Conservation (phyloP, 2,329 filamentous ascomycete species). For the Leptographium procerum region DNA sequence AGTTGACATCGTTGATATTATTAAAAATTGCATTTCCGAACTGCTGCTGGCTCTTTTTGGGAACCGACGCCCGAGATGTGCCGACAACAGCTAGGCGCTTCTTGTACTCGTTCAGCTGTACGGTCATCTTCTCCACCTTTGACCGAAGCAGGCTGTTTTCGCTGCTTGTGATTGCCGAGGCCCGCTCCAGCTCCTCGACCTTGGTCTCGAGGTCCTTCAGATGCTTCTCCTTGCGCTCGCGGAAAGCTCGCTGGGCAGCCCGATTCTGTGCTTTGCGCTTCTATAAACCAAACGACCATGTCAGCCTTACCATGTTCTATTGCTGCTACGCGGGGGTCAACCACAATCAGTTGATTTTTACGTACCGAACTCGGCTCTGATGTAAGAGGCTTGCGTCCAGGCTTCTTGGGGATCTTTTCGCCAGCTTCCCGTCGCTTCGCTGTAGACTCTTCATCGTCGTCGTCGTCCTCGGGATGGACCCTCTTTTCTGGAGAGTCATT, state of each 20-base stretch:
- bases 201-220: conserved; percentile 74
- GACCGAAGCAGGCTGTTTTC: conserved; percentile 76
- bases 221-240: conserved; percentile 89
- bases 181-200: conserved; percentile 66
- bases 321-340: neutral
- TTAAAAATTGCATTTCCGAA: conserved; percentile 39
- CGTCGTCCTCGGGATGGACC: conserved; percentile 59
- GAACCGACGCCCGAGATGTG: conserved; percentile 11
- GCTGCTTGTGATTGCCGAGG: conserved; percentile 68
- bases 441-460: conserved; percentile 45
- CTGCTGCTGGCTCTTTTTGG: conserved; percentile 25
- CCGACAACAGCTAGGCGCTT: conserved; percentile 55
- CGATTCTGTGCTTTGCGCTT: conserved; percentile 95
- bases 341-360: conserved; percentile 16
- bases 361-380: conserved; percentile 92
- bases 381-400: conserved; percentile 87
- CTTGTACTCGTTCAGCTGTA: conserved; percentile 80
- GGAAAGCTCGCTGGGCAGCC: conserved; percentile 84
- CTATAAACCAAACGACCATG: conserved; percentile 32
- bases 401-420: conserved; percentile 86
- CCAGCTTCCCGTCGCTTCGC: conserved; percentile 70
- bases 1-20: conserved; percentile 64
- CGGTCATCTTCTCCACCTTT: conserved; percentile 79
- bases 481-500: conserved; percentile 57
- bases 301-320: neutral